Evolutionary conservation across 2,329 filamentous ascomycete genomes (phyloP).

Genomic region (Tolypocladium tropicale): DNA sequence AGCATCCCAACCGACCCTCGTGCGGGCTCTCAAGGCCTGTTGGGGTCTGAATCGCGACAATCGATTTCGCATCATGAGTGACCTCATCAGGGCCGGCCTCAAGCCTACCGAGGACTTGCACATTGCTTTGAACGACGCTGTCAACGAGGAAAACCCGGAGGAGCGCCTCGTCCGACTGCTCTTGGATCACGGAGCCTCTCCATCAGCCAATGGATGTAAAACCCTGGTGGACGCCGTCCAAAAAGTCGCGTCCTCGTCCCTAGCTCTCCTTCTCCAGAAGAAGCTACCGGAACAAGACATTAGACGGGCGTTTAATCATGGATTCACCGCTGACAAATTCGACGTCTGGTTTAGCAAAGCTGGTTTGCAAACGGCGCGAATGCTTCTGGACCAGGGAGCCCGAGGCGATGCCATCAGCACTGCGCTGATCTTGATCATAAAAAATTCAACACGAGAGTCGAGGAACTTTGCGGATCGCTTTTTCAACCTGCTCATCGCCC

Average conservation of each 20-base stretch:
- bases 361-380: slow-evolving; percentile 34
- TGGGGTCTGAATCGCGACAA: slow-evolving; percentile 39
- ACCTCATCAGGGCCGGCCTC: slow-evolving; percentile 42
- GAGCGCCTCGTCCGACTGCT: slow-evolving; percentile 35
- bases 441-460: slow-evolving; percentile 27
- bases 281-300: slow-evolving; percentile 32
- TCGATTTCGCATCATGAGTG: slow-evolving; percentile 35
- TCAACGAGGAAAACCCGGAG: slow-evolving; percentile 43
- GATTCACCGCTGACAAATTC: slow-evolving; percentile 30
- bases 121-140: slow-evolving; percentile 36
- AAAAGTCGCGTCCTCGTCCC: slow-evolving; percentile 23
- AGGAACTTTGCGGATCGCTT: slow-evolving; percentile 33
- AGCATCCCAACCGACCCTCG: slow-evolving; percentile 36
- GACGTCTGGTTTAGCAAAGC: slow-evolving; percentile 34
- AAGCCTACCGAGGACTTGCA: slow-evolving; percentile 38
- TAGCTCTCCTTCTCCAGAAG: slow-evolving; percentile 31
- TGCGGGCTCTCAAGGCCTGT: slow-evolving; percentile 40
- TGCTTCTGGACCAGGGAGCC: slow-evolving; percentile 39
- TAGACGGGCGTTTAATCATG: slow-evolving; percentile 31
- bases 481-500: slow-evolving; percentile 25
- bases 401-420: slow-evolving; percentile 32
- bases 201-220: slow-evolving; percentile 39
- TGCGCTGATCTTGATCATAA: slow-evolving; percentile 35
- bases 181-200: slow-evolving; percentile 40
- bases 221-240: slow-evolving; percentile 39